Evolutionary conservation across 805 yeast genomes (phyloP), one percentile per base, ranked within the genome.

Genomic region (Myxozyma udenii): DNA sequence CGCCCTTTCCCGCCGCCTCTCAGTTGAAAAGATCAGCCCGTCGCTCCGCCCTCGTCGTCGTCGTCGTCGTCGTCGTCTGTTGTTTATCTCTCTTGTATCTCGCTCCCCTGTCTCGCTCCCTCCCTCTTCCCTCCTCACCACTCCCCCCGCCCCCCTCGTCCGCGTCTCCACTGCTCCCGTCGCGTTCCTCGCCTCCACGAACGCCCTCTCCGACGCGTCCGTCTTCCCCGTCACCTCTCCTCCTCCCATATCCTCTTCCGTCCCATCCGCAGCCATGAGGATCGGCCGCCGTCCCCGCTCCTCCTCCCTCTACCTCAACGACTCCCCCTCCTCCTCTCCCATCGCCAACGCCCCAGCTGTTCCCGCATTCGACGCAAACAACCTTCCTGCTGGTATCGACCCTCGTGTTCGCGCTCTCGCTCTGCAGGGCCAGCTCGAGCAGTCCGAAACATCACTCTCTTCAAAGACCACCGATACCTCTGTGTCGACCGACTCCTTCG

Each of bases 211-310:
- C 44, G n/a, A 11, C 19, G 37, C 41, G 23, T 37, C 41, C 36
- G n/a, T n/a, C n/a, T n/a, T n/a, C n/a, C n/a, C 33, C 44, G 25
- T 4, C 39, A 24, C 33, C 21, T 12, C 40, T 11, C 28, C 23
- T 35, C 41, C 21, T 40, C 22, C 18, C 32, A 26, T 14, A 41
- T 14, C 26, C n/a, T n/a, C 32, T 37, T 35, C 25, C 38, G 38
- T 26, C 39, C 25, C 39, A 35, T 32, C 26, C 33, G 14, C 33
- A 28, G n/a, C n/a, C n/a, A 28, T 28, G 33, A 9, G 33, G 37
- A 19, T 37, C 26, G 49, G 46, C 43, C 40, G 44, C 32, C 46
- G 50, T 18, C 28, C 53, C n/a, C 46, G 55, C 28, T 32, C 55
- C 35, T 6, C 48, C 24, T 50, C 55, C 14, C 36, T 50, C 30